These are phyloP conservation scores for Phytopythium montanum DNA, from an alignment of 352 stramenopile genomes.

Conservation along the genomic window DNA sequence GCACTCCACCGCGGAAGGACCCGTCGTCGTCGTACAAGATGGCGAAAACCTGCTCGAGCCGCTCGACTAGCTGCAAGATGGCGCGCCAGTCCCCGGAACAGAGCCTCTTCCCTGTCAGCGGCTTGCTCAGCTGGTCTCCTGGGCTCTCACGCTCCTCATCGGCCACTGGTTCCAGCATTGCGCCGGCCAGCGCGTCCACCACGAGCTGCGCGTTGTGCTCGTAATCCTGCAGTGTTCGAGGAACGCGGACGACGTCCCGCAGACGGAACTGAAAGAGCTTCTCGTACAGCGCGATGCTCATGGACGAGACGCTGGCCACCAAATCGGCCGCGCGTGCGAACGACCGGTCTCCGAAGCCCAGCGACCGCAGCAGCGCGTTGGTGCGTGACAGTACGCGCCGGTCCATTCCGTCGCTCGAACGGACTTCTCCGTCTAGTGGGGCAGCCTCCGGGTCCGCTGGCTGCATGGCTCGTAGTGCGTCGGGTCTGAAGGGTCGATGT, in stretches of 20 bases:
- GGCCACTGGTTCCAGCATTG: constrained; percentile 59
- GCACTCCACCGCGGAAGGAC: neutral
- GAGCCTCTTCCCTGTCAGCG: constrained; percentile 52
- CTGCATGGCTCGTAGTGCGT: neutral
- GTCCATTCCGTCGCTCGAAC: neutral
- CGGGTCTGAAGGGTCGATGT: too few species aligned
- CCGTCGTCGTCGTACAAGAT: constrained; percentile 45
- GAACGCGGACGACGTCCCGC: constrained; percentile 62
- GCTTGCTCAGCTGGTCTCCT: neutral
- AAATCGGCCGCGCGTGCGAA: constrained; percentile 77
- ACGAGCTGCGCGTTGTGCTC: constrained; percentile 86
- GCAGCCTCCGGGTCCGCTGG: too few species aligned
- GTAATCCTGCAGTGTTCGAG: constrained; percentile 62
- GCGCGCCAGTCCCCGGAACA: constrained; percentile 49
- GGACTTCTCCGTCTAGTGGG: neutral
- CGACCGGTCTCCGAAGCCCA: constrained; percentile 79
- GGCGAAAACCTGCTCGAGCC: constrained; percentile 56
- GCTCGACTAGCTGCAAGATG: constrained; percentile 45
- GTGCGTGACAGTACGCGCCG: constrained; percentile 35
- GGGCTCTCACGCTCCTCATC: neutral
- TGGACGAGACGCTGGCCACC: constrained; percentile 84
- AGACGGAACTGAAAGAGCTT: constrained; percentile 87
- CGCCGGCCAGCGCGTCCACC: constrained; percentile 65
- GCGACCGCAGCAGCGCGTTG: constrained; percentile 71
- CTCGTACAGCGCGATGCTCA: constrained; percentile 91